A percentile compares a stretch with the other conserved stretches of the same genome.
Conservation (phyloP, 1,284 basidiomycete genomes). For the Athelia sp. region DNA sequence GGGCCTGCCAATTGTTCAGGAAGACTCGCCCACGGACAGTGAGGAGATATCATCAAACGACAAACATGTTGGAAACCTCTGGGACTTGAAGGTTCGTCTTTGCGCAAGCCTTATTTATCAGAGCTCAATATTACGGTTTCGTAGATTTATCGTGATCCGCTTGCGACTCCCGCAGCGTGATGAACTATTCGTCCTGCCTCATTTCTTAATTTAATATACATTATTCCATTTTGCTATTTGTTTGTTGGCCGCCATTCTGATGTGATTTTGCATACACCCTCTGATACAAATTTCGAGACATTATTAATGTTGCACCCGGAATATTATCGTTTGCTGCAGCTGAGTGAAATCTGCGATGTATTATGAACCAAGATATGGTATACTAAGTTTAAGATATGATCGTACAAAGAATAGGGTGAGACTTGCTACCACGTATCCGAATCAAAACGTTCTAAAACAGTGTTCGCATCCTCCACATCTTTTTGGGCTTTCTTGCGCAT, state of each 20-base stretch:
- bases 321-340: too few species aligned
- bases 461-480: constrained; percentile 82
- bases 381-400: too few species aligned
- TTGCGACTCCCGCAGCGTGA: constrained; percentile 52
- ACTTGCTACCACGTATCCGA: constrained; percentile 53
- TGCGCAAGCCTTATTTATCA: background rate
- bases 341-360: too few species aligned
- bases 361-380: too few species aligned
- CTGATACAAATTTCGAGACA: too few species aligned
- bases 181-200: background rate
- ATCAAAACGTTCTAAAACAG: constrained; percentile 80
- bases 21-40: constrained; percentile 28
- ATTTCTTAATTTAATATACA: too few species aligned
- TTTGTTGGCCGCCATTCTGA: too few species aligned
- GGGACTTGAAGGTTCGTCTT: constrained; percentile 64
- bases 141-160: constrained; percentile 71
- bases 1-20: constrained; percentile 4
- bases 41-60: constrained; percentile 27
- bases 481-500: constrained; percentile 97
- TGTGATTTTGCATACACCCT: too few species aligned
- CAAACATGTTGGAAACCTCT: constrained; percentile 64
- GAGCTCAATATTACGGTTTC: constrained; percentile 5
- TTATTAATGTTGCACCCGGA: too few species aligned
- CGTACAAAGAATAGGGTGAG: too few species aligned
- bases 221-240: background rate